Evolutionary conservation across 2,329 filamentous ascomycete species (phyloP), one percentile per base, ranked within the genome.

Genomic region (Metarhizium rileyi): DNA sequence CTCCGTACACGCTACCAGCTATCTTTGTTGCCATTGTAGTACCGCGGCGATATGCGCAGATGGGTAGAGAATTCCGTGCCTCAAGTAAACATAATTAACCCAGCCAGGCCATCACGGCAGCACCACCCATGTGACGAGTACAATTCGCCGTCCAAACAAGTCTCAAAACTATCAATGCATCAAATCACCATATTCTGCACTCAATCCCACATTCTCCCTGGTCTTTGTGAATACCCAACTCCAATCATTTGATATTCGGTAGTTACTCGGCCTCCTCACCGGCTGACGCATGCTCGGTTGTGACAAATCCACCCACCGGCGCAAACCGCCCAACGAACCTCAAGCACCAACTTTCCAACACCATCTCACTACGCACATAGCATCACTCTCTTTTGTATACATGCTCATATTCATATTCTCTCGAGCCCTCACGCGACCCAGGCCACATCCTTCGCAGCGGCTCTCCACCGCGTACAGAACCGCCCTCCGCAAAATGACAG

Each of bases 251-350:
- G 51, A 48, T 14, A 18, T 14, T 16, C 35, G 38, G n/a, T 42
- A 4, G n/a, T 9, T 30, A 35, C 41, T 26, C 36, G 33, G 27
- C 25, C 38, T 22, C 22, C 30, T 44, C 49, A 14, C 18, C 46
- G 33, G 27, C 26, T 25, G 27, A 43, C 46, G 14, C 18, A 48
- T 36, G 6, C 41, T 14, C 20, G 18, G 26, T 4, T 14, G 18
- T 25, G 5, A 27, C 18, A 25, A 27, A 40, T 25, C 38, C 40
- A 48, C 41, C 30, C 40, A 53, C 49, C 35, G 16, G n/a, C n/a
- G n/a, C 33, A 36, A 36, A 36, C 35, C 45, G 53, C 56, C 55
- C 59, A 51, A 14, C 18, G 26, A 4, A 27, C 26, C 20, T 26
- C 25, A 12, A 33, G 35, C 26, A n/a, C 36, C 18, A 33, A 43